Base-by-base conservation (phyloP, 2,329 filamentous ascomycete genomes). In the Clonostachys sp. region DNA sequence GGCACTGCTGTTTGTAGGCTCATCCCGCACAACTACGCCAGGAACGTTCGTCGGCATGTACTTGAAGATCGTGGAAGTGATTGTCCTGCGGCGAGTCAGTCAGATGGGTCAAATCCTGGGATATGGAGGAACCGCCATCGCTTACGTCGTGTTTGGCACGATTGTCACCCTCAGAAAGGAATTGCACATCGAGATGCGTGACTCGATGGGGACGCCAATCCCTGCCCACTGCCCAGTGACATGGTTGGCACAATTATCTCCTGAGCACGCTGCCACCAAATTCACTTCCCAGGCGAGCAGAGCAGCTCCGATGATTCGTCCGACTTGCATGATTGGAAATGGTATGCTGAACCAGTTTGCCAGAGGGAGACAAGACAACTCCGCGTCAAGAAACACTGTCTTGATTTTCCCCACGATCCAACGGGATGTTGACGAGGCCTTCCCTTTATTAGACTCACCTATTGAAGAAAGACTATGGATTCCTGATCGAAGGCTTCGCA, bases 161-260 rank as follows among this genome's bases (percentile, higher is more conserved):
- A 53, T 41, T 4, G 50, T 55, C 17, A 50, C 44, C 34, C 44
- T 34, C 30, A 57, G 42, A 17, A 46, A 52, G 34, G 30, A 33
- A 34, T 50, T 54, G 46, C 50, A 55, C 16, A 50, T 44, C 10
- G 47, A 48, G 40, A 53, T 42, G n/a, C 52, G 51, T 20, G 52
- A 48, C 34, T 50, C 35, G 2, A 36, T 39, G 42, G 51, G 51
- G 14, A 54, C 44, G 12, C 48, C 46, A 44, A 49, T 49, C 36
- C 43, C 49, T 24, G 43, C 20, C 35, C 39, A 50, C 10, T 48
- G 51, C 5, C 49, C 49, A 33, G 53, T 54, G 16, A 57, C 52
- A 40, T 54, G 51, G 35, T 48, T 53, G 14, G 50, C 51, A 45
- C 53, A 53, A 20, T 51, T 50, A 30, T 52, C 53, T 36, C 45